Evolutionary conservation across 2,329 filamentous ascomycete genomes (phyloP).

Genomic region (Aureobasidium mangrovei): DNA sequence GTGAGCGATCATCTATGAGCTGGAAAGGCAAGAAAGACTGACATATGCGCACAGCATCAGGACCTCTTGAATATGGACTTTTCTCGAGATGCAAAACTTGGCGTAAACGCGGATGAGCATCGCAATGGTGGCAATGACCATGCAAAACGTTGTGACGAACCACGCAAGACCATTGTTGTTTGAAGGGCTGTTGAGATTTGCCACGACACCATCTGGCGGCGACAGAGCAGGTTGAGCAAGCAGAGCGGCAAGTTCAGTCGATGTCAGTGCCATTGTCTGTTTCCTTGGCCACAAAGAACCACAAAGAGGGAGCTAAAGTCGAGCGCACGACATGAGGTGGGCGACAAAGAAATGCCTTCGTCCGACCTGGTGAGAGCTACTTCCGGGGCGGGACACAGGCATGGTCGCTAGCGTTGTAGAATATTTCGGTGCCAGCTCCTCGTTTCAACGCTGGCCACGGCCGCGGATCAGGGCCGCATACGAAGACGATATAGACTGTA

Average conservation of each 20-base stretch:
- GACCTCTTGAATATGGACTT: background rate
- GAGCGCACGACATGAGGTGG: too few relatives aligned
- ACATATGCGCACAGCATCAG: slow-evolving; percentile 1
- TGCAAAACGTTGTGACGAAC: background rate
- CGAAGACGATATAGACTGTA: too few relatives aligned
- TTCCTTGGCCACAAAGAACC: background rate
- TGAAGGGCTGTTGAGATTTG: background rate
- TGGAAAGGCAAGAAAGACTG: background rate
- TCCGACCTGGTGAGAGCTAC: too few relatives aligned
- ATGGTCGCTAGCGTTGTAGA: too few relatives aligned
- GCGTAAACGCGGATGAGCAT: background rate
- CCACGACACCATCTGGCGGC: background rate
- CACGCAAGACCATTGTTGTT: background rate
- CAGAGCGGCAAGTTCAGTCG: background rate
- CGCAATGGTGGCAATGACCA: background rate
- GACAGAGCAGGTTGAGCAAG: background rate
- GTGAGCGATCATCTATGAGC: background rate
- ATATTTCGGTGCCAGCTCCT: too few relatives aligned
- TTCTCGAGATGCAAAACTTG: background rate
- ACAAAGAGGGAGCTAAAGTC: too few relatives aligned
- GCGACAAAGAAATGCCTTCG: too few relatives aligned
- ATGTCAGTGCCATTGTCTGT: background rate
- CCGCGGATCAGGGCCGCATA: too few relatives aligned
- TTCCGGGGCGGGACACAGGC: too few relatives aligned
- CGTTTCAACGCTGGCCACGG: too few relatives aligned